Conservation (phyloP, 495 filamentous ascomycete genomes). For the Peziza echinospora region DNA sequence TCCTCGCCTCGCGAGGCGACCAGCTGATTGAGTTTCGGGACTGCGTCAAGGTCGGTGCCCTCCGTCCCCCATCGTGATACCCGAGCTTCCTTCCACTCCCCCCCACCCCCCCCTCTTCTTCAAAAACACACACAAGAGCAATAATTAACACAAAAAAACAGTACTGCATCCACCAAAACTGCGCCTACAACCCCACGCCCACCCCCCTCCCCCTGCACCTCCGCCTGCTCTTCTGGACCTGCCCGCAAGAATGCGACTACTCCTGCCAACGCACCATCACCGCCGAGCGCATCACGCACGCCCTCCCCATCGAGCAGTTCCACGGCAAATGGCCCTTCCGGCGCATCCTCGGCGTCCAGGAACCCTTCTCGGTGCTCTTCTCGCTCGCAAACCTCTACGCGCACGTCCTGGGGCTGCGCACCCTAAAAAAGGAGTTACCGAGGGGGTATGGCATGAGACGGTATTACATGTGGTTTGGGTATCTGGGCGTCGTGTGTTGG, state of each 20-base stretch:
- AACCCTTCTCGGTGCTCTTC: constrained; percentile 84
- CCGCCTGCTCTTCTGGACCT: constrained; percentile 55
- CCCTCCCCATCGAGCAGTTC: constrained; percentile 46
- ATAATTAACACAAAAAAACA: constrained; percentile 21
- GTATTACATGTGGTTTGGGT: constrained; percentile 66
- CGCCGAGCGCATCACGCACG: constrained; percentile 39
- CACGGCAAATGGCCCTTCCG: constrained; percentile 99
- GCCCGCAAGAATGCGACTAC: constrained; percentile 90
- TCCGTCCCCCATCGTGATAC: constrained; percentile 5
- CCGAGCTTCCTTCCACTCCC: not conserved
- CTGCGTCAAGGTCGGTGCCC: constrained; percentile 54
- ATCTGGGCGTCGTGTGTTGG: constrained; percentile 67
- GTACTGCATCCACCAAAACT: constrained; percentile 70
- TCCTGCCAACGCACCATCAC: constrained; percentile 92
- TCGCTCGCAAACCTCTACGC: constrained; percentile 56
- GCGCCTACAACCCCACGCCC: constrained; percentile 24
- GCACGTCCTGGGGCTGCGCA: constrained; percentile 57
- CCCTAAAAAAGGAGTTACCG: constrained; percentile 47
- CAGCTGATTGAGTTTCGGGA: constrained; percentile 69
- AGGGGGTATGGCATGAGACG: constrained; percentile 47
- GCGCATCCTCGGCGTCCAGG: constrained; percentile 76
- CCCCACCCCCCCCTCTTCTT: not conserved
- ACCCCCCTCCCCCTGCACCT: constrained; percentile 35
- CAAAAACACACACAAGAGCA: not conserved
- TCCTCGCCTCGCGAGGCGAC: constrained; percentile 56